Evolutionary conservation across 768 basidiomycete genomes (phyloP).

Genomic region (Psilocybe sp.): DNA sequence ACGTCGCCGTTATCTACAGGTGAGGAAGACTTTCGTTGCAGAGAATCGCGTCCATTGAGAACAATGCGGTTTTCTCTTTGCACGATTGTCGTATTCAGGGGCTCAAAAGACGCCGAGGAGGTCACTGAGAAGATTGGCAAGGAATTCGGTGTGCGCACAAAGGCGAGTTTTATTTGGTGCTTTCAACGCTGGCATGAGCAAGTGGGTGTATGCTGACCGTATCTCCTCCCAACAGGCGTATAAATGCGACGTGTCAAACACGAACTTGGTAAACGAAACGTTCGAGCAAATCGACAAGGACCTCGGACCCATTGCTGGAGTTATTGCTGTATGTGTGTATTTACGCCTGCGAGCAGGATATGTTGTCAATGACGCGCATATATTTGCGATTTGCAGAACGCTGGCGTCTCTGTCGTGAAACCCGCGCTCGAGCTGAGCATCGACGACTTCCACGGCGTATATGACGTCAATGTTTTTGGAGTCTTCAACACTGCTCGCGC

Average conservation of each 20-base stretch:
- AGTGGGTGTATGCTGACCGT: background rate
- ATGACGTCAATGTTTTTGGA: constrained; percentile 60
- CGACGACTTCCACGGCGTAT: constrained; percentile 55
- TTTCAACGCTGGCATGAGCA: background rate
- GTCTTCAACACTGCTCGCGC: constrained; percentile 64
- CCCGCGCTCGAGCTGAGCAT: constrained; percentile 53
- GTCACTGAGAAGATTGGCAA: constrained; percentile 46
- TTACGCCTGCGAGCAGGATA: constrained; percentile 9
- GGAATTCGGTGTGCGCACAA: constrained; percentile 39
- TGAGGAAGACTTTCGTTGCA: constrained; percentile 6
- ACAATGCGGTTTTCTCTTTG: background rate
- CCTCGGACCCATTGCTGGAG: constrained; percentile 44
- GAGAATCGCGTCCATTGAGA: background rate
- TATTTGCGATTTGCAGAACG: constrained; percentile 36
- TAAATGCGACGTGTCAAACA: constrained; percentile 57
- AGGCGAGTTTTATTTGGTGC: constrained; percentile 28
- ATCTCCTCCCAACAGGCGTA: constrained; percentile 40
- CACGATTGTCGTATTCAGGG: constrained; percentile 27
- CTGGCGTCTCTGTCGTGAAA: constrained; percentile 63
- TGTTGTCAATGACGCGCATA: background rate
- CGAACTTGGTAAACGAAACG: constrained; percentile 37
- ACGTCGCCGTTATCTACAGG: constrained; percentile 65
- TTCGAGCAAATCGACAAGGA: constrained; percentile 49
- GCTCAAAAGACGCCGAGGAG: constrained; percentile 43
- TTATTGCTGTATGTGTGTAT: constrained; percentile 46